Evolutionary conservation across 2,329 filamentous ascomycete species (phyloP), one percentile per base, ranked within the genome.

Genomic region (Talaromyces sp.): DNA sequence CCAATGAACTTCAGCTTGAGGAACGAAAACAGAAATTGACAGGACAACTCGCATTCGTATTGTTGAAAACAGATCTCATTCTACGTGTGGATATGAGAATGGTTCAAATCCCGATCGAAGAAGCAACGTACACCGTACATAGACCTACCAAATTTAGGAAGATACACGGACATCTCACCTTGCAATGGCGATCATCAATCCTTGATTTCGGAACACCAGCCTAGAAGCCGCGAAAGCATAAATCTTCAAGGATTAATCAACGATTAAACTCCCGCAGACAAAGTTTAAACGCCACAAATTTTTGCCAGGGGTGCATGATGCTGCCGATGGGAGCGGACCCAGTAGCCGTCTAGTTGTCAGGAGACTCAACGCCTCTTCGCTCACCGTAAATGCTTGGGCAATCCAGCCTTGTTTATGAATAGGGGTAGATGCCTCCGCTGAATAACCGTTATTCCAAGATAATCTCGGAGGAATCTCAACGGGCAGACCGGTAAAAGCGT

Each of bases 401-500:
- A 37, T 4, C 35, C 16, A 37, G 16, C 35, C 24, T 4, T 27
- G 24, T 9, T 4, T 27, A 27, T 37, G 13, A 36, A 35, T 20
- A 37, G 36, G 11, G 24, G 24, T 27, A 9, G 9, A 9, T 9
- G 9, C 5, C 9, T 9, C 9, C 24, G 24, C 9, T 9, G 9
- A 27, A 29, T 20, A 22, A 29, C 27, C 35, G 45, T n/a, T 48
- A 9, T 16, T 7, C 33, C 29, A 14, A 35, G 27, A n/a, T 44
- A 14, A 20, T 13, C 8, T 20, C 35, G 27, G 29, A 32, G 29
- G 13, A 16, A 24, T 35, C 27, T 4, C 27, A 33, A 19, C 39
- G 35, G 47, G 10, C 29, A 39, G 17, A 49, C 41, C 9, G 32
- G 39, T 29, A 36, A 40, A 55, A 44, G 39, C 41, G 39, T 42